Evolutionary conservation across 108 stramenopile genomes (phyloP), one percentile per base, ranked within the genome.

Genomic region (Pseudonitzschia delicatissima): DNA sequence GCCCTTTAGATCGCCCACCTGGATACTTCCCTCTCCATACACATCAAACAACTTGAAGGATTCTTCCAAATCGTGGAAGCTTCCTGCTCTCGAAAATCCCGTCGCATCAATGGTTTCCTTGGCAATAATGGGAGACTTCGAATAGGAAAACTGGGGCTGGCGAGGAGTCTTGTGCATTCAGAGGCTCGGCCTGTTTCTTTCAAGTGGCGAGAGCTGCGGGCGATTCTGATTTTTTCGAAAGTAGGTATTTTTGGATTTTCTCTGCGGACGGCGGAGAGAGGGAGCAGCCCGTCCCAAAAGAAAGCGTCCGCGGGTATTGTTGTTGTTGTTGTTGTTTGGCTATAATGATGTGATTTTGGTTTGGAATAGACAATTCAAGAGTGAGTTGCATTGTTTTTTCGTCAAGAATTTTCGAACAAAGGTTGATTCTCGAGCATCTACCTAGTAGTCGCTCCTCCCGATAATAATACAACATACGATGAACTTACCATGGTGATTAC

Each of bases 1-100:
- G 23, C 25, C 28, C 35, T 45, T 29, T 4, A 77, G 32, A 17
- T 52, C 52, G 28, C 45, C 71, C 7, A 66, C 65, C 33, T 59
- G 17, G 2, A 77, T 55, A 28, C 33, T 31, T 0, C 77, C 77
- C 3, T 33, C 55, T 28, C 59, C 66, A 9, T 78, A 62, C 7
- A 42, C 48, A 42, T 79, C 78, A 49, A 79, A 74, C 29, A 79
- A 39, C 20, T 36, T 40, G 61, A 79, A 79, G 3, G 73, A 57
- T 57, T 73, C 68, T 45, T 67, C 50, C 5, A 79, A 55, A 35
- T 79, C 78, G 26, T 72, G 25, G 17, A 33, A 42, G 20, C 72
- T 47, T 48, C 74, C 78, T 7, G 26, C 50, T 45, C 74, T 48
- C 34, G 72, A 73, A 61, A 79, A 71, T 25, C 61, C 55, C 23